Base-by-base conservation (phyloP, 1,139 yeast species). In the Kodamaea fungicola region DNA sequence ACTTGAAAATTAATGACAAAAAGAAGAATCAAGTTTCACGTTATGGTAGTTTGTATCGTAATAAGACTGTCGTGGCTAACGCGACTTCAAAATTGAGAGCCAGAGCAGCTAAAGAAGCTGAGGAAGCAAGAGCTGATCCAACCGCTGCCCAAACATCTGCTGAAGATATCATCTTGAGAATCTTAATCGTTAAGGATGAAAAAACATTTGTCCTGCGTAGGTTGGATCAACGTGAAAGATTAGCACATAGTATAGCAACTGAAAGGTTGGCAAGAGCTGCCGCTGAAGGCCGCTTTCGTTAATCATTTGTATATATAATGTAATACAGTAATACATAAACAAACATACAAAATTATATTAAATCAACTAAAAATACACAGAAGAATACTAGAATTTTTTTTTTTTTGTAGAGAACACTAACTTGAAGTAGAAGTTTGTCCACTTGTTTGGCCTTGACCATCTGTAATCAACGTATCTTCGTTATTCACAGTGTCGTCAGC, bases 41-140 rank as follows among this genome's bases (percentile, higher is more conserved):
- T 33, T 71, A 78, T 1, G 80, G 78, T 9, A 71, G 84, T 22
- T 55, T 84, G 36, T 80, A 80, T 22, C 64, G 95, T 37, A 72
- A 72, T 35, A 76, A 79, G 43, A 84, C 95, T 0, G 81, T 84
- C 23, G 62, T 74, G 64, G 92, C 90, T 0, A 84, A 83, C 53
- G 83, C 90, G 3, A 82, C 90, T 22, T 72, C 78, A 3, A 71
- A 67, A 32, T 74, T 80, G 2, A 68, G 90, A 47, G 75, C 71
- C 13, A 63, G 67, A 42, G 82, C 81, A 8, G 68, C 65, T 29
- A 59, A 67, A 37, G 80, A 78, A 28, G 69, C 73, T 1, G 62
- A 68, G 21, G 76, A 71, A 31, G 79, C 81, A 0, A 73, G 71
- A 44, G 58, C 77, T 1, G 80, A 76, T 46, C 79, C 78, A 2